Evolutionary conservation across 2,329 filamentous ascomycete species (phyloP), one percentile per base, ranked within the genome.

Genomic region (Colletotrichum gloeosporioides): DNA sequence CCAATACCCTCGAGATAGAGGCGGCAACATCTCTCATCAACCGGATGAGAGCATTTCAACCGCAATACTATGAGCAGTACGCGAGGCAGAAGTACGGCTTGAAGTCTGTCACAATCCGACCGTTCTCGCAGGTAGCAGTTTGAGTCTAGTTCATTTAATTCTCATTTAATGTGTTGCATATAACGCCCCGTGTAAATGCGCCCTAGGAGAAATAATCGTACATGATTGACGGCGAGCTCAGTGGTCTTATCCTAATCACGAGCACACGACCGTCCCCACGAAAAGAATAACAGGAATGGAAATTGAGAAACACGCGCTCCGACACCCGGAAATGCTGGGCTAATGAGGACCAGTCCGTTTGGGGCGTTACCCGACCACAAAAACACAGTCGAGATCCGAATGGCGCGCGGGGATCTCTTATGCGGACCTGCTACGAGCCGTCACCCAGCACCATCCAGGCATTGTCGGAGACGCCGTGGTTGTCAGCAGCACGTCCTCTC

Each of bases 401-500:
- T 79, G 68, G 71, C 76, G 78, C 79, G 78, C 80, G 80, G 82
- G 81, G 80, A 81, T 80, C 78, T 78, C 76, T 71, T 75, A 67
- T 79, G 82, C 83, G 85, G 85, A 86, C 84, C 81, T 88, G 85
- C 82, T 88, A 85, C 85, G 83, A 87, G 86, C 84, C 87, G 83
- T 87, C 86, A 80, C 84, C 85, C 79, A 88, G 81, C 81, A 88
- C 82, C 44, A 87, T 83, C 86, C 86, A 88, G 77, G 83, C 80
- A 57, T 82, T 79, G 65, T 82, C 79, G 69, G 79, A 74, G 69
- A 80, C 79, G 18, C 77, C 80, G 79, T 78, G 79, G 72, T 66
- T 16, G n/a, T 7, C 22, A 78, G 76, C 65, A 83, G 78, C 79
- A 84, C 82, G 55, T 78, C 44, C 22, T 78, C 80, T 49, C 44